phyloP scores from a whole-genome alignment of 2,329 filamentous ascomycete genomes.

The Fusarium buxicola region DNA sequence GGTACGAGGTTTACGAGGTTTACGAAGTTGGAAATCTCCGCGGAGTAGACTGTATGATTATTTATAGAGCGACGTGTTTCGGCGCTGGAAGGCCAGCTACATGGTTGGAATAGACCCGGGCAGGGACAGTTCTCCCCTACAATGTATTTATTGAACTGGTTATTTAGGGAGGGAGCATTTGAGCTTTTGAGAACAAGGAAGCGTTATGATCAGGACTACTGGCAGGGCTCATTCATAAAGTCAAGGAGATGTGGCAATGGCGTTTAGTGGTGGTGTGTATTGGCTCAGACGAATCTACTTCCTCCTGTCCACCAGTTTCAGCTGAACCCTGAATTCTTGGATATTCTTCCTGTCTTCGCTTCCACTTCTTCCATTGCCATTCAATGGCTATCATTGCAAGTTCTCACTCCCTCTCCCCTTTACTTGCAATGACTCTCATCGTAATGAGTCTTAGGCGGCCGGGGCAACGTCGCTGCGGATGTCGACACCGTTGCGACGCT shows the following conservation, averaged over 20 bases:
- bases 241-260: background rate
- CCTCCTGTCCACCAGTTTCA: background rate
- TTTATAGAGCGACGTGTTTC: conserved; percentile 32
- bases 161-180: conserved; percentile 3
- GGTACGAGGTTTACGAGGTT: conserved; percentile 19
- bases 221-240: background rate
- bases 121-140: conserved; percentile 13
- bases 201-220: too few relatives aligned
- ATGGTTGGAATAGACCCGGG: conserved; percentile 13
- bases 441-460: background rate
- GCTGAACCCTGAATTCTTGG: background rate
- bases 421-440: background rate
- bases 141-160: conserved; percentile 24
- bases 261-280: conserved; percentile 2
- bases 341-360: background rate
- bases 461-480: background rate
- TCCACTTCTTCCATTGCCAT: too few relatives aligned
- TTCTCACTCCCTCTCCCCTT: background rate
- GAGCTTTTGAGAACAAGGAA: too few relatives aligned
- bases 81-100: conserved; percentile 31
- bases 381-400: too few relatives aligned
- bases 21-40: conserved; percentile 31
- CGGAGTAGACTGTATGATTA: conserved; percentile 39
- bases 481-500: too few relatives aligned
- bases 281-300: background rate